These are phyloP conservation scores for Corniculantispora saksenae DNA, from an alignment of 2,329 filamentous ascomycete species.

Conservation along the genomic window DNA sequence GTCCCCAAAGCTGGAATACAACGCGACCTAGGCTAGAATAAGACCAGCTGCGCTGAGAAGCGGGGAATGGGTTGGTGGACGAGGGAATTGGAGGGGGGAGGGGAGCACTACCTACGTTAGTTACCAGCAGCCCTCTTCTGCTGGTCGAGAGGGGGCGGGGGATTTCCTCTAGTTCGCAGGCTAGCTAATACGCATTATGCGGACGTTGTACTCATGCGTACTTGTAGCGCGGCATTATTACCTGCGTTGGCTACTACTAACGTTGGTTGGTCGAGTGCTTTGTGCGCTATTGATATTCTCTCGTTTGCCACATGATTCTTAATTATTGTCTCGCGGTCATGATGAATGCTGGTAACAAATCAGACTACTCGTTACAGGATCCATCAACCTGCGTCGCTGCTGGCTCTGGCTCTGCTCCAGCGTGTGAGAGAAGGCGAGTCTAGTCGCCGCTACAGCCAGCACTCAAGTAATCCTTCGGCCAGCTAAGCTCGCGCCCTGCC, in stretches of 20 bases:
- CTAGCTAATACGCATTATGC: neutral
- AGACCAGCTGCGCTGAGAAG: neutral
- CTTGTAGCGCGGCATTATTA: neutral
- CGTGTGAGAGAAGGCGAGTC: neutral
- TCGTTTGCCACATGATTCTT: neutral
- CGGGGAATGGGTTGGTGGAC: neutral
- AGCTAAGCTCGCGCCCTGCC: neutral
- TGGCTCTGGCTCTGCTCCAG: neutral
- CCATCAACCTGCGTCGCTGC: neutral
- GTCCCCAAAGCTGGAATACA: neutral
- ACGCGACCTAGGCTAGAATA: neutral
- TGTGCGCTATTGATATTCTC: neutral
- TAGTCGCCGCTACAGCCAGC: neutral
- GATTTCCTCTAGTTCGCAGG: neutral
- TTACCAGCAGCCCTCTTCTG: neutral
- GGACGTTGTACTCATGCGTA: neutral
- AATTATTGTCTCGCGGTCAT: neutral
- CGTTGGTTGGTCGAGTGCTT: neutral
- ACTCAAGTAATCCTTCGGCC: neutral
- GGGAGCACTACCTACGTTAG: neutral
- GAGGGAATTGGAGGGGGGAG: neutral
- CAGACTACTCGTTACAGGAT: neutral
- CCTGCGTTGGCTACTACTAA: neutral
- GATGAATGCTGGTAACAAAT: neutral
- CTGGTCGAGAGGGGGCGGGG: neutral